Conservation (phyloP, 176 grass and related monocot genomes). For the Metroxylon sagu region DNA sequence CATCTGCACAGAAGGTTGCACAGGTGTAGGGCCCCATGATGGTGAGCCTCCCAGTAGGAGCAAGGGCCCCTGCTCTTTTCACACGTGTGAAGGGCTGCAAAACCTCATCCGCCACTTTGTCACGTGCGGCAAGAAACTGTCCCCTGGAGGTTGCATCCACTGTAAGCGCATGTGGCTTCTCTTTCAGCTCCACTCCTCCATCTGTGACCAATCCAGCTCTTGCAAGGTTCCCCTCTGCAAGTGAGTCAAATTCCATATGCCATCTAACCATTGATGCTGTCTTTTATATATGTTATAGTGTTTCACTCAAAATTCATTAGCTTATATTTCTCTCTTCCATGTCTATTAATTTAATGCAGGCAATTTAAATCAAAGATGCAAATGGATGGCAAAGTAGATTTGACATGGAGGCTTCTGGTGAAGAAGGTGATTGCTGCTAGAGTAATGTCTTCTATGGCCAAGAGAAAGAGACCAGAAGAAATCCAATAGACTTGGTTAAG, state of each 20-base stretch:
- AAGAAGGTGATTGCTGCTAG: slow-evolving; percentile 49
- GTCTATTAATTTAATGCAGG: slow-evolving; percentile 9
- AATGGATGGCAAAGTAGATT: slow-evolving; percentile 41
- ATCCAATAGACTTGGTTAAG: slow-evolving; percentile 31
- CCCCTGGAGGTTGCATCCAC: slow-evolving; percentile 38
- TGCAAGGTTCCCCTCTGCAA: slow-evolving; percentile 68
- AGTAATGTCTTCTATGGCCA: slow-evolving; percentile 36
- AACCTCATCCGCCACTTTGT: slow-evolving; percentile 51
- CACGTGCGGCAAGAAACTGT: slow-evolving; percentile 29
- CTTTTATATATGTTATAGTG: too few species aligned
- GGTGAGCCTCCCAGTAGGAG: neutral
- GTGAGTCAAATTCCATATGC: slow-evolving; percentile 20
- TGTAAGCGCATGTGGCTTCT: slow-evolving; percentile 79
- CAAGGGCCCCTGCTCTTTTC: neutral
- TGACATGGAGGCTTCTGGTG: slow-evolving; percentile 58
- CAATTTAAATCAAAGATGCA: slow-evolving; percentile 45
- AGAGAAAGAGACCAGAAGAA: slow-evolving; percentile 20
- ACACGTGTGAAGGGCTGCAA: slow-evolving; percentile 42
- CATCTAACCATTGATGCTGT: too few species aligned
- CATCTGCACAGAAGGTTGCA: slow-evolving; percentile 27
- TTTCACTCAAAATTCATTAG: too few species aligned
- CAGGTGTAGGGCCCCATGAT: slow-evolving; percentile 1
- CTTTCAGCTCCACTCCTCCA: slow-evolving; percentile 59
- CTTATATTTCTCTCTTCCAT: too few species aligned
- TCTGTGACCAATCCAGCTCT: slow-evolving; percentile 35